Conservation (phyloP, 495 filamentous ascomycete species). For the Xylaria nigripes region DNA sequence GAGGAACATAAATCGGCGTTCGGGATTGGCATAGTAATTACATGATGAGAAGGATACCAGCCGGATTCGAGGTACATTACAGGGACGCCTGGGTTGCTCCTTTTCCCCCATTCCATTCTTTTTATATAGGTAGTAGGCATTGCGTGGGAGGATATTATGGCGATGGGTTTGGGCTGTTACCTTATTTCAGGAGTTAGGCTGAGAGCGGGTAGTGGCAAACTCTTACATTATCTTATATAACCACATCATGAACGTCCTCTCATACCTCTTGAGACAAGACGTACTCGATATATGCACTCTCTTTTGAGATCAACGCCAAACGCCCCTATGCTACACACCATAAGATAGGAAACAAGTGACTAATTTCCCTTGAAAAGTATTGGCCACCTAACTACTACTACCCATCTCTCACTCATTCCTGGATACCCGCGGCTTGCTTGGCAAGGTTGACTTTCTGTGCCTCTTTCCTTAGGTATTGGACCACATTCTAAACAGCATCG, state of each 20-base stretch:
- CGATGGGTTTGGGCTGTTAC: not conserved
- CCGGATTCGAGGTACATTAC: not conserved
- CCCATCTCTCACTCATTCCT: conserved; percentile 13
- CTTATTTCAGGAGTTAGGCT: not conserved
- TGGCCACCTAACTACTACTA: not conserved
- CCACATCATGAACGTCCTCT: not conserved
- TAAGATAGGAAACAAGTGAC: not conserved
- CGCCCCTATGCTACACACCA: not conserved
- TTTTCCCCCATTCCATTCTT: not conserved
- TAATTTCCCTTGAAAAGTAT: not conserved
- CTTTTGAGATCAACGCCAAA: not conserved
- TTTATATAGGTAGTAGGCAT: conserved; percentile 1
- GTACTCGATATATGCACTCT: not conserved
- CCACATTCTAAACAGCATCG: conserved; percentile 48
- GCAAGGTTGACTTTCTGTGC: conserved; percentile 35
- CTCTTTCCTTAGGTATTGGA: conserved; percentile 64
- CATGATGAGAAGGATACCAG: conserved; percentile 7
- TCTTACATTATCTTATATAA: not conserved
- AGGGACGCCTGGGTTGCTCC: conserved; percentile 1
- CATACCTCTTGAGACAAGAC: not conserved
- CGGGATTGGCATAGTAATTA: conserved; percentile 14
- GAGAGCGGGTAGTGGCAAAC: conserved; percentile 6
- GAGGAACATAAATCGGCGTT: conserved; percentile 7
- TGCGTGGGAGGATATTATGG: not conserved
- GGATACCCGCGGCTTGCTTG: conserved; percentile 15